These are phyloP conservation scores for Williopsis jadinii DNA, from an alignment of 1,139 yeast species.

Conservation along the genomic window DNA sequence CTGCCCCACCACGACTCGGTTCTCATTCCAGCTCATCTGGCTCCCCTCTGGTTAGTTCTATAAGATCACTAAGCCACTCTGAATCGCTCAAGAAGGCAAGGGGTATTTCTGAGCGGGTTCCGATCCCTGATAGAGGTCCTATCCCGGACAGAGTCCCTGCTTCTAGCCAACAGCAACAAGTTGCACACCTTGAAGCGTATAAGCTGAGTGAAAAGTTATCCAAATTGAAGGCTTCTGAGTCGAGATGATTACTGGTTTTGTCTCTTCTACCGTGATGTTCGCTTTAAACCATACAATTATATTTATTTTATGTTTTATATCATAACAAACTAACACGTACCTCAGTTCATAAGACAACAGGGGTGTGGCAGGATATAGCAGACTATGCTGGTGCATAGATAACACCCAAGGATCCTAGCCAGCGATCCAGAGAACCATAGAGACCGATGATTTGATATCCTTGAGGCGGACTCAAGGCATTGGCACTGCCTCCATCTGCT, in stretches of 20 bases:
- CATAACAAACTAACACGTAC: too few relatives aligned
- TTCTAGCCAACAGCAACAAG: too few relatives aligned
- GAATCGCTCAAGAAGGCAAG: slow-evolving; percentile 16
- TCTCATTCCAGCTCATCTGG: slow-evolving; percentile 1
- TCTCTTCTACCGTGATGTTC: too few relatives aligned
- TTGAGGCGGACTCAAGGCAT: slow-evolving; percentile 52
- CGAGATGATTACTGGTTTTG: background rate
- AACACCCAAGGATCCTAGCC: slow-evolving; percentile 71
- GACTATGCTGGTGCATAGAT: slow-evolving; percentile 23
- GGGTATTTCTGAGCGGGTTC: slow-evolving; percentile 7
- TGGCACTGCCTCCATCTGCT: slow-evolving; percentile 58
- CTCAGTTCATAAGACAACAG: too few relatives aligned
- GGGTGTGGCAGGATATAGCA: too few relatives aligned
- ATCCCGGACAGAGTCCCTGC: too few relatives aligned
- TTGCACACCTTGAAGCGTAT: slow-evolving; percentile 22
- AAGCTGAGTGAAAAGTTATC: slow-evolving; percentile 26
- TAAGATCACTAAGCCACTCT: slow-evolving; percentile 7
- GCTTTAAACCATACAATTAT: background rate
- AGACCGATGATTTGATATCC: slow-evolving; percentile 58
- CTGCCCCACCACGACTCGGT: slow-evolving; percentile 25
- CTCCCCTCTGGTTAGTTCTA: background rate
- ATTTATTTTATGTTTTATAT: background rate
- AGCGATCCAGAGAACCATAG: slow-evolving; percentile 55
- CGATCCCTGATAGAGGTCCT: background rate
- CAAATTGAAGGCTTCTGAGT: slow-evolving; percentile 11